A percentile compares a stretch with the other conserved stretches of the same genome.
Conservation (phyloP, 208 protist genomes). For the Trypanosoma cruzi region DNA sequence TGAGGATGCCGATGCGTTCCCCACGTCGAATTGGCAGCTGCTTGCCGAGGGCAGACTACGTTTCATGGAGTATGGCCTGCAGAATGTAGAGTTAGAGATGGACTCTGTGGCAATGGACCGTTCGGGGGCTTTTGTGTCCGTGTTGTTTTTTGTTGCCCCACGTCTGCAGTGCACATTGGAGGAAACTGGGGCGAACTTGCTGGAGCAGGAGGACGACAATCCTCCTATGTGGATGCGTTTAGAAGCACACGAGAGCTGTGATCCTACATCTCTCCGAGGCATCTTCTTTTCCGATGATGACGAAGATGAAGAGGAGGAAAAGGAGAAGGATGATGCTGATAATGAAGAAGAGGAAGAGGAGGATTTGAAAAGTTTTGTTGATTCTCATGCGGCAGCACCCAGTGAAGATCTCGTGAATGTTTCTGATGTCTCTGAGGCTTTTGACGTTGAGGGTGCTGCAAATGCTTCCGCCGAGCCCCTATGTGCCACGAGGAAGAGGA, state of each 20-base stretch:
- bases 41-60: conserved; percentile 9
- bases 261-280: background rate
- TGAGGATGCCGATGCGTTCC: background rate
- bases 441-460: too few relatives aligned
- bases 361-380: background rate
- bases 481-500: too few relatives aligned
- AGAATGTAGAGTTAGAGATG: conserved; percentile 7
- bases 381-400: background rate
- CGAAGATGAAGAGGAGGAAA: too few relatives aligned
- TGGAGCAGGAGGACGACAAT: background rate
- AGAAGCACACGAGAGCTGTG: background rate
- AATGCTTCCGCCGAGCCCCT: too few relatives aligned
- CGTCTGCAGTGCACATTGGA: background rate
- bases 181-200: background rate
- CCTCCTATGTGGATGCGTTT: background rate
- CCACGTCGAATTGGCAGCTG: conserved; percentile 6
- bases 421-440: too few relatives aligned
- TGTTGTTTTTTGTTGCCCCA: conserved; percentile 16
- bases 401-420: too few relatives aligned
- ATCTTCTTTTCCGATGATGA: too few relatives aligned
- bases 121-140: background rate
- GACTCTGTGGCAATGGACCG: background rate
- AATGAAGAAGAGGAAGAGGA: too few relatives aligned
- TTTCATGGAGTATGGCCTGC: conserved; percentile 12
- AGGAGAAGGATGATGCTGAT: too few relatives aligned